Conservation (phyloP, 345 rosid species). For the Aquilaria sinensis region DNA sequence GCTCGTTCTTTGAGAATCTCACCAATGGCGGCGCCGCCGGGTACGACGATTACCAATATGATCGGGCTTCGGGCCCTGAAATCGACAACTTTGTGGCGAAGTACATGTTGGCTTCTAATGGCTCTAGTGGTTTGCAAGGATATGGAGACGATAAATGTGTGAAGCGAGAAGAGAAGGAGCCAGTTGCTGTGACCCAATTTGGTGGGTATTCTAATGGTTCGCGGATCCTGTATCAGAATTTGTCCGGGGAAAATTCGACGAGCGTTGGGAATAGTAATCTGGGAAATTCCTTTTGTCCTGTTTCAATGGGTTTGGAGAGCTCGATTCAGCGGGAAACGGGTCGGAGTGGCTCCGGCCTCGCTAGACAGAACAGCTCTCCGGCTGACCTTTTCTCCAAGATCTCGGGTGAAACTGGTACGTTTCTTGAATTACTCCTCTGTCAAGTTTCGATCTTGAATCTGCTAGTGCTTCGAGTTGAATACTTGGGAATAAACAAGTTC, state of each 20-base stretch:
- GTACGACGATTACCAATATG: conserved; percentile 20
- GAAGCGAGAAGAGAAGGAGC: conserved; percentile 34
- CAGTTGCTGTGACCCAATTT: conserved; percentile 6
- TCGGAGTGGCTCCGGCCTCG: conserved; percentile 32
- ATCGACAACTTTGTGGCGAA: conserved; percentile 31
- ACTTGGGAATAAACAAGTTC: background rate
- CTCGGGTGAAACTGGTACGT: conserved; percentile 40
- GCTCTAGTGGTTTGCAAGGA: conserved; percentile 27
- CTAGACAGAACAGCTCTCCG: conserved; percentile 48
- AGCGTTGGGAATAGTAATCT: conserved; percentile 8
- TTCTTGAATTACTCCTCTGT: background rate
- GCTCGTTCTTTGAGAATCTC: conserved; percentile 32
- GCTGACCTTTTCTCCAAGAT: conserved; percentile 42
- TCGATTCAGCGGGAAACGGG: conserved; percentile 24
- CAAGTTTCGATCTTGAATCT: background rate
- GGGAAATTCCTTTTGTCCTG: conserved; percentile 16
- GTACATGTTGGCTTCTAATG: conserved; percentile 21
- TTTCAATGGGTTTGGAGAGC: conserved; percentile 20
- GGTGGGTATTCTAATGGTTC: conserved; percentile 19
- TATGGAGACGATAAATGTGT: conserved; percentile 23
- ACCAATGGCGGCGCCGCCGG: conserved; percentile 14
- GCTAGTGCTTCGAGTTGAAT: too few relatives aligned
- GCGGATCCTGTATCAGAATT: conserved; percentile 19
- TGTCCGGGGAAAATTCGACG: conserved; percentile 4
- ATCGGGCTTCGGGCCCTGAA: conserved; percentile 41